Conservation (phyloP, 441 rosid genomes). For the Dalechampia spathulata region DNA sequence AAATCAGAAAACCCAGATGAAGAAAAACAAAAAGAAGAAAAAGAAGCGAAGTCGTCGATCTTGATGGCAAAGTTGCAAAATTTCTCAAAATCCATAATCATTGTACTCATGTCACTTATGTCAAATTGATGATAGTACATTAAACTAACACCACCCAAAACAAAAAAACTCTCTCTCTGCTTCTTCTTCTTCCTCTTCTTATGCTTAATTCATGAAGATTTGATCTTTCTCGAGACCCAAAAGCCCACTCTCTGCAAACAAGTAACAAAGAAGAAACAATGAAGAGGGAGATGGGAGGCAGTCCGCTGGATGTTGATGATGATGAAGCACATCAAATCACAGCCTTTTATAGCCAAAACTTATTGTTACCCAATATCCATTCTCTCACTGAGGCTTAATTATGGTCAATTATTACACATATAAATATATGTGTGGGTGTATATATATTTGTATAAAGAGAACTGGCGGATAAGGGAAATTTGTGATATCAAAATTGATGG, state of each 20-base stretch:
- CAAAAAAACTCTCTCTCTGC: not conserved
- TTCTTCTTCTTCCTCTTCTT: not conserved
- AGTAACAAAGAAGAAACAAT: not conserved
- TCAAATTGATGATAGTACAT: slow-evolving; percentile 7
- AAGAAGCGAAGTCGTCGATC: slow-evolving; percentile 4
- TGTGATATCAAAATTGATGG: too few relatives aligned
- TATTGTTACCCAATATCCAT: too few relatives aligned
- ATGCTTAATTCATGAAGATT: not conserved
- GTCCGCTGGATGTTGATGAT: too few relatives aligned
- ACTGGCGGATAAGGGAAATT: too few relatives aligned
- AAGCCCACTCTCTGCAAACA: not conserved
- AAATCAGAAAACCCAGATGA: slow-evolving; percentile 12
- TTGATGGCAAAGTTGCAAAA: slow-evolving; percentile 23
- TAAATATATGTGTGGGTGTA: too few relatives aligned
- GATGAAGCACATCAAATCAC: too few relatives aligned
- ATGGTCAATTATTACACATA: too few relatives aligned
- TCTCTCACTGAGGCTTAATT: too few relatives aligned
- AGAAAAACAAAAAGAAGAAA: slow-evolving; percentile 9
- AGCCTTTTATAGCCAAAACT: too few relatives aligned
- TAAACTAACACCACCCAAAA: not conserved
- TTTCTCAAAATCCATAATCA: slow-evolving; percentile 44
- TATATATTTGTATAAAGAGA: too few relatives aligned
- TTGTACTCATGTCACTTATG: not conserved
- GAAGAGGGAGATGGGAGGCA: not conserved
- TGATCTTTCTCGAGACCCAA: not conserved